phyloP scores from a whole-genome alignment of 2,329 filamentous ascomycete species.

The Fusarium luffae region DNA sequence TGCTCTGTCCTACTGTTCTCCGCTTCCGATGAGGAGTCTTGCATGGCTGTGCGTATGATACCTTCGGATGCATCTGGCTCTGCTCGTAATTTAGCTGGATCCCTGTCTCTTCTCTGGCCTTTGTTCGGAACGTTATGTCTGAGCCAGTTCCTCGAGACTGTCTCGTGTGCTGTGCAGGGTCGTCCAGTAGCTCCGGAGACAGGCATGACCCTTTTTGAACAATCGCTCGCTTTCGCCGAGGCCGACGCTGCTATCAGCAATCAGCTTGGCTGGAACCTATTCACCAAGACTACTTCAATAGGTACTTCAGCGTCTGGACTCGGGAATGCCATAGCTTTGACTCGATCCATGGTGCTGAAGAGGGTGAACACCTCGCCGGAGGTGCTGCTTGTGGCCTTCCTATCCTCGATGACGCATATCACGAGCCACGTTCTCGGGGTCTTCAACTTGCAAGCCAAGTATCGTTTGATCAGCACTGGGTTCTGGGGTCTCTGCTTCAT shows the following conservation, averaged over 20 bases:
- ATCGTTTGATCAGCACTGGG: conserved; percentile 85
- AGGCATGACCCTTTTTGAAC: conserved; percentile 96
- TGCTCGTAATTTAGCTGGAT: conserved; percentile 73
- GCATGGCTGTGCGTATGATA: conserved; percentile 77
- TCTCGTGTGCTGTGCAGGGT: conserved; percentile 89
- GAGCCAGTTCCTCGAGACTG: conserved; percentile 88
- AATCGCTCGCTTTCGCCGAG: conserved; percentile 94
- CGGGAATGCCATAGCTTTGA: conserved; percentile 60
- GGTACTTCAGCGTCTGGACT: conserved; percentile 39
- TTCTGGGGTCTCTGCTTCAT: conserved; percentile 94
- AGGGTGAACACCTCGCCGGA: conserved; percentile 91
- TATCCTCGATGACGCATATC: conserved; percentile 90
- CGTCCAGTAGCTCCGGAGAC: conserved; percentile 84
- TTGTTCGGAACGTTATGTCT: conserved; percentile 76
- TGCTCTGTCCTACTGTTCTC: conserved; percentile 79
- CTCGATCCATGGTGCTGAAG: conserved; percentile 75
- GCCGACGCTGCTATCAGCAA: conserved; percentile 88
- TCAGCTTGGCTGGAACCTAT: conserved; percentile 77
- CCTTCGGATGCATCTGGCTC: conserved; percentile 63
- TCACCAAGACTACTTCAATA: conserved; percentile 60
- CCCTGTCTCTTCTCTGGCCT: conserved; percentile 80
- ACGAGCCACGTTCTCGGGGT: conserved; percentile 86
- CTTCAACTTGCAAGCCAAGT: conserved; percentile 80
- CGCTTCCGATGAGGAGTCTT: conserved; percentile 79
- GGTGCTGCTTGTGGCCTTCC: conserved; percentile 83